Evolutionary conservation across 306 rosid species (phyloP).

Genomic region (Glycine soja): DNA sequence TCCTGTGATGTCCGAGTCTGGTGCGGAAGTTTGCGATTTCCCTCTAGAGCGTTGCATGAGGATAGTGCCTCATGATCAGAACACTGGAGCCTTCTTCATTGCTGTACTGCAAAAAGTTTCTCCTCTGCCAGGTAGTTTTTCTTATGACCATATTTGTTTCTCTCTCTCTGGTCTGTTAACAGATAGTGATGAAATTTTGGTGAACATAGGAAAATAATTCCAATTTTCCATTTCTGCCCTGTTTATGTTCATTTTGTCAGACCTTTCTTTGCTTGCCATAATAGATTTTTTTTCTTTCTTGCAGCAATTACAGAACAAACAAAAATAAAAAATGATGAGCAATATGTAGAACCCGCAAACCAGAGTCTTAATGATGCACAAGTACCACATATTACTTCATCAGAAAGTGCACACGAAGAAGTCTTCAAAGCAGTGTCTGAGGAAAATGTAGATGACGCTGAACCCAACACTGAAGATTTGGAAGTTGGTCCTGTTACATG

Average conservation of each 20-base stretch:
- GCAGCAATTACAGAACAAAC: slow-evolving; percentile 64
- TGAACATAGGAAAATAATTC: background rate
- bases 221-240: slow-evolving; percentile 13
- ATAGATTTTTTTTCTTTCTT: slow-evolving; percentile 31
- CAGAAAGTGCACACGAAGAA: slow-evolving; percentile 55
- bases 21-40: slow-evolving; percentile 72
- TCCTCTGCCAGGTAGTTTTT: slow-evolving; percentile 75
- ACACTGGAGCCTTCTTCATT: slow-evolving; percentile 94
- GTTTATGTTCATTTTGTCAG: slow-evolving; percentile 19
- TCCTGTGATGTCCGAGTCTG: slow-evolving; percentile 47
- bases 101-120: slow-evolving; percentile 87
- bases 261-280: slow-evolving; percentile 28
- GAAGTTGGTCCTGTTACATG: slow-evolving; percentile 48
- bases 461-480: slow-evolving; percentile 49
- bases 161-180: background rate
- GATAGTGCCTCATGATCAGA: slow-evolving; percentile 96
- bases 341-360: slow-evolving; percentile 8
- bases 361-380: slow-evolving; percentile 54
- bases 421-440: slow-evolving; percentile 57
- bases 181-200: slow-evolving; percentile 7
- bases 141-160: slow-evolving; percentile 5
- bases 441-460: slow-evolving; percentile 57
- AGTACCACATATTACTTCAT: slow-evolving; percentile 47
- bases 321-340: slow-evolving; percentile 40
- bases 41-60: slow-evolving; percentile 92